Evolutionary conservation across 2,329 filamentous ascomycete species (phyloP), one percentile per base, ranked within the genome.

Genomic region (Blastomyces silverae): DNA sequence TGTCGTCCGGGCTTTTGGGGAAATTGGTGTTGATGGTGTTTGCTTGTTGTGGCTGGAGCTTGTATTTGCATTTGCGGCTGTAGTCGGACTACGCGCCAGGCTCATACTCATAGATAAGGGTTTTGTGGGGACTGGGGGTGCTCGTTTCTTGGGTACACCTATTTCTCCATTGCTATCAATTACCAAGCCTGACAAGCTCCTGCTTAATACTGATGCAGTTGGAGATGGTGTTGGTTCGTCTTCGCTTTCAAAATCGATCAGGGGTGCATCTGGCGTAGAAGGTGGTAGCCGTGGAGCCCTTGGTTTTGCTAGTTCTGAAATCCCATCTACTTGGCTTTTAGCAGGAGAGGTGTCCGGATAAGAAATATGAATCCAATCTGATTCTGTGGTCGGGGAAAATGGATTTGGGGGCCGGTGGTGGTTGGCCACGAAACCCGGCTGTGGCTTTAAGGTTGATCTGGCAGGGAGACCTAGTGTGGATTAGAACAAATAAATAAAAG

Each of bases 381-480:
- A 85, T 74, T 96, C 90, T 42, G 88, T 83, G 1, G 84, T 87
- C 0, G 84, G 80, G 0, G 83, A 83, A 74, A 95, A 97, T 0
- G 94, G 94, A 71, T 97, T 97, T 0, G 89, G 85, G 15, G 86
- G 85, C 59, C 90, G 85, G 42, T 85, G 83, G 1, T 88, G 85
- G 73, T 96, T 97, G 28, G 90, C 83, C 2, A 86, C 79, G 70
- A 86, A 82, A 13, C 84, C 79, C 50, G 83, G 82, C 0, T 91
- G 89, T 10, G 90, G 85, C 66, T 83, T 81, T 48, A 95, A 79
- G 20, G 83, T 83, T 6, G 91, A 92, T 68, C 88, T 87, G 15
- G 90, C 92, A 63, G 90, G 88, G 69, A 89, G 85, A 63, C 87
- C 87, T 83, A 71, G 46, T 66, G 65, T 70, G 20, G 61, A 48